These are phyloP conservation scores for Tephrocybe sp. DNA, from an alignment of 768 basidiomycete species.

Conservation along the genomic window DNA sequence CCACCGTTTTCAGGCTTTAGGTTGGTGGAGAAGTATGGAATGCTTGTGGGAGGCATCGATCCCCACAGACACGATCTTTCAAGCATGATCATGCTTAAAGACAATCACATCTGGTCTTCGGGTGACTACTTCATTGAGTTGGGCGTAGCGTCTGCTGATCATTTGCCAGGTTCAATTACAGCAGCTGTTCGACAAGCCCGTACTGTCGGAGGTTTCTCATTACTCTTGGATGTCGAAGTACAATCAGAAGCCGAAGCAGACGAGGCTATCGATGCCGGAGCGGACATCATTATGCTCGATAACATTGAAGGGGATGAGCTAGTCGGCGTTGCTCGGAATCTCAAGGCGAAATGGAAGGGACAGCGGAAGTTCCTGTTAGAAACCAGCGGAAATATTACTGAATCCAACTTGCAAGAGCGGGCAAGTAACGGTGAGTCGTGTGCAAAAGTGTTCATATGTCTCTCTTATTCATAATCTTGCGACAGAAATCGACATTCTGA, in stretches of 20 bases:
- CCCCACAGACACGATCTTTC: conserved; percentile 95
- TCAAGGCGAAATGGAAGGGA: conserved; percentile 81
- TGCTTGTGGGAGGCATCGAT: conserved; percentile 97
- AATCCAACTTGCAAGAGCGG: conserved; percentile 76
- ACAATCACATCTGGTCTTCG: conserved; percentile 98
- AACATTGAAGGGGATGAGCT: conserved; percentile 84
- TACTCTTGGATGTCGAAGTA: conserved; percentile 94
- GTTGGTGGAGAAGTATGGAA: conserved; percentile 97
- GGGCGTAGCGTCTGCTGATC: background rate
- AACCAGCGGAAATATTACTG: conserved; percentile 94
- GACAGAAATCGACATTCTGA: conserved; percentile 90
- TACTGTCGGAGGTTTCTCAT: conserved; percentile 85
- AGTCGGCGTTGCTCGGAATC: conserved; percentile 58
- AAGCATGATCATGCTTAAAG: conserved; percentile 99
- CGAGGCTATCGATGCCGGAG: conserved; percentile 96
- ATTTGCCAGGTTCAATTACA: conserved; percentile 77
- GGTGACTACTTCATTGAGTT: conserved; percentile 41
- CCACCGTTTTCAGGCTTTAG: conserved; percentile 66
- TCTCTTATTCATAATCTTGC: background rate
- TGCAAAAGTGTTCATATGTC: background rate
- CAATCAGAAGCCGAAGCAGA: conserved; percentile 86
- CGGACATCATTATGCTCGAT: conserved; percentile 94
- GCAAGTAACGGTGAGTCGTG: conserved; percentile 73
- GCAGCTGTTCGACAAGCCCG: conserved; percentile 85
- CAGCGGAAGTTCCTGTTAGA: conserved; percentile 88